Evolutionary conservation across 2,329 filamentous ascomycete genomes (phyloP).

Genomic region (Cladosporium oxysporum): DNA sequence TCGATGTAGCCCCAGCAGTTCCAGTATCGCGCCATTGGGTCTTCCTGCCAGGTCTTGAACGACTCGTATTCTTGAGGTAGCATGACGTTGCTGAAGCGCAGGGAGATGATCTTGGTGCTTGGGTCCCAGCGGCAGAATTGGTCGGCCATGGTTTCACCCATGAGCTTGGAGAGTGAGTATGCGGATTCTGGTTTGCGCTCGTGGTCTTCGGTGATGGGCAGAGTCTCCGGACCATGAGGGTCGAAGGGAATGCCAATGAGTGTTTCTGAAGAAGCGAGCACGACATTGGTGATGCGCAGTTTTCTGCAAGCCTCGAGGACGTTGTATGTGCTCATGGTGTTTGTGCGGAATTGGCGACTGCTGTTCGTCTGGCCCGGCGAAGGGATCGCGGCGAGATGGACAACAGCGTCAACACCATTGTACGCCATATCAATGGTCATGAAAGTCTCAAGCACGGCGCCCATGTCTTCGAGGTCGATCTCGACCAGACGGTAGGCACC

Average conservation of each 20-base stretch:
- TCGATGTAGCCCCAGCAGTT: slow-evolving; percentile 32
- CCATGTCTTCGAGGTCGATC: slow-evolving; percentile 31
- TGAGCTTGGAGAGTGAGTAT: slow-evolving; percentile 28
- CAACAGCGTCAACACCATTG: slow-evolving; percentile 28
- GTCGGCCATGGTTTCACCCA: slow-evolving; percentile 29
- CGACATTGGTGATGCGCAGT: slow-evolving; percentile 29
- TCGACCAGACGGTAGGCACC: slow-evolving; percentile 29
- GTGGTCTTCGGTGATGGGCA: slow-evolving; percentile 29
- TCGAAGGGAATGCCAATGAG: slow-evolving; percentile 31
- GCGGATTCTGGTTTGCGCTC: slow-evolving; percentile 27
- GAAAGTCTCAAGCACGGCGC: slow-evolving; percentile 29
- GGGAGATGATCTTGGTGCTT: slow-evolving; percentile 26
- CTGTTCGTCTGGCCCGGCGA: slow-evolving; percentile 29
- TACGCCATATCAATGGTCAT: slow-evolving; percentile 30
- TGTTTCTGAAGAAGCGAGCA: slow-evolving; percentile 30
- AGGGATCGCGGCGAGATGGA: slow-evolving; percentile 30
- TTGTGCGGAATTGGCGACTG: slow-evolving; percentile 29
- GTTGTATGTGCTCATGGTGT: slow-evolving; percentile 31
- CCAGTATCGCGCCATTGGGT: slow-evolving; percentile 29
- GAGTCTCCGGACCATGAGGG: slow-evolving; percentile 24
- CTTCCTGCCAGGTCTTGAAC: slow-evolving; percentile 28
- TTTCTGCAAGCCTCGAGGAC: slow-evolving; percentile 30
- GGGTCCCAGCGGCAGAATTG: slow-evolving; percentile 30
- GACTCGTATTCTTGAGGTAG: slow-evolving; percentile 28
- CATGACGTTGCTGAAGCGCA: slow-evolving; percentile 32